A percentile compares a stretch with the other conserved stretches of the same genome.
These are phyloP conservation scores for Rhexocercosporidium sp. DNA, from an alignment of 2,329 filamentous ascomycete genomes.

Conservation along the genomic window DNA sequence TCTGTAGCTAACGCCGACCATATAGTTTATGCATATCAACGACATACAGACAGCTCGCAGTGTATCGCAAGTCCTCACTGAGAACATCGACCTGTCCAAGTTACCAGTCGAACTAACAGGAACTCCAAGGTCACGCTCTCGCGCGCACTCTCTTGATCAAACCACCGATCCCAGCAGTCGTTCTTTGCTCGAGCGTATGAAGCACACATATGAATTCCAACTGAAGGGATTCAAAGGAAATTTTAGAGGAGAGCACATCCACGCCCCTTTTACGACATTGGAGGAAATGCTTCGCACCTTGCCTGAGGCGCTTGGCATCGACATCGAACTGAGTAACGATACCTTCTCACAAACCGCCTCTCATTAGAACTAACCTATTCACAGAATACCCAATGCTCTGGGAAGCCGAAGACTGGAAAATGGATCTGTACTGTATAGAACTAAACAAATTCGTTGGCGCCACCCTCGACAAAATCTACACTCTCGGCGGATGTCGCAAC, in stretches of 20 bases:
- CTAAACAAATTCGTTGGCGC: constrained; percentile 21
- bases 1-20: no score
- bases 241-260: constrained; percentile 21
- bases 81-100: no score
- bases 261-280: constrained; percentile 21
- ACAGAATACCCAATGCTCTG: constrained; percentile 27
- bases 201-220: constrained; percentile 20
- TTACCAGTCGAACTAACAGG: no score
- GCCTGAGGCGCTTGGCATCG: constrained; percentile 17
- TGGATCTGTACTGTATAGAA: constrained; percentile 18
- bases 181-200: constrained; percentile 16
- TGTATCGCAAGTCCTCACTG: no score
- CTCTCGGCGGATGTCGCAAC: neutral
- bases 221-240: constrained; percentile 25
- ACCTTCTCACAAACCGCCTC: neutral
- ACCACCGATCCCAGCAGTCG: no score
- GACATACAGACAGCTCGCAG: constrained; percentile 12
- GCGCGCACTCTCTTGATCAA: neutral
- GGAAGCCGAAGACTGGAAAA: constrained; percentile 26
- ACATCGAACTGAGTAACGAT: constrained; percentile 23
- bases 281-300: constrained; percentile 21
- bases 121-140: neutral
- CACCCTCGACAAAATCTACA: constrained; percentile 11
- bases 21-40: constrained; percentile 28
- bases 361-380: neutral